phyloP scores from a whole-genome alignment of 768 basidiomycete genomes.

The Serendipita indica region DNA sequence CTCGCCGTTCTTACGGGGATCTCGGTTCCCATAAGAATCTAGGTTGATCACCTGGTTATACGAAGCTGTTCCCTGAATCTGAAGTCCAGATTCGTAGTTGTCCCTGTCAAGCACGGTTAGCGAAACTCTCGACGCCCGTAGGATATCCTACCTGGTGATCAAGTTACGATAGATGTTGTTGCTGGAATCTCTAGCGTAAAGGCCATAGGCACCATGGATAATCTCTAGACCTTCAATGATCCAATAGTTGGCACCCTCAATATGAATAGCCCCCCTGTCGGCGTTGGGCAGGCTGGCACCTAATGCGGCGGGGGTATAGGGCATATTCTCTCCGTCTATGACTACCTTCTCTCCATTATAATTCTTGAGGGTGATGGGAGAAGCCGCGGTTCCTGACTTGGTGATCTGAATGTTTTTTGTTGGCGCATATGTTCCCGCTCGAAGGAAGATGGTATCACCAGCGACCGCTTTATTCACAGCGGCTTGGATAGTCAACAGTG shows the following conservation, averaged over 20 bases:
- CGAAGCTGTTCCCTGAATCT: conserved; percentile 10
- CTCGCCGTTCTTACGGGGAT: conserved; percentile 12
- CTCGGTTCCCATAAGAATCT: conserved; percentile 12
- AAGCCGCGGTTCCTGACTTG: conserved; percentile 8
- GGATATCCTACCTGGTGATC: conserved; percentile 4
- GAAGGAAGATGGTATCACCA: conserved; percentile 12
- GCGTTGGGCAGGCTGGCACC: conserved; percentile 5
- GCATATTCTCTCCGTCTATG: conserved; percentile 10
- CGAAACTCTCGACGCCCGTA: neutral
- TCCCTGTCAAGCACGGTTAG: neutral
- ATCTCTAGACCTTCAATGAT: conserved; percentile 11
- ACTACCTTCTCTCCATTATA: conserved; percentile 12
- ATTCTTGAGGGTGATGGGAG: conserved; percentile 11
- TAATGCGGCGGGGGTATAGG: conserved; percentile 8
- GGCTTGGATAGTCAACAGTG: conserved; percentile 10
- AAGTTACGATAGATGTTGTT: conserved; percentile 13
- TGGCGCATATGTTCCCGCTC: conserved; percentile 10
- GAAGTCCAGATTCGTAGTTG: conserved; percentile 7
- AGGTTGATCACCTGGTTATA: conserved; percentile 12
- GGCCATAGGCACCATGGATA: conserved; percentile 10
- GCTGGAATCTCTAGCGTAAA: conserved; percentile 10
- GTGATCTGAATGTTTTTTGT: conserved; percentile 10
- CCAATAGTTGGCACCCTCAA: conserved; percentile 10
- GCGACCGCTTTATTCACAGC: conserved; percentile 9
- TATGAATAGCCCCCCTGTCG: conserved; percentile 11